Percentiles rank a stretch among this genome's conserved stretches.
These are phyloP conservation scores for Euryodendron excelsum DNA, from an alignment of 148 eudicot genomes.

Conservation along the genomic window DNA sequence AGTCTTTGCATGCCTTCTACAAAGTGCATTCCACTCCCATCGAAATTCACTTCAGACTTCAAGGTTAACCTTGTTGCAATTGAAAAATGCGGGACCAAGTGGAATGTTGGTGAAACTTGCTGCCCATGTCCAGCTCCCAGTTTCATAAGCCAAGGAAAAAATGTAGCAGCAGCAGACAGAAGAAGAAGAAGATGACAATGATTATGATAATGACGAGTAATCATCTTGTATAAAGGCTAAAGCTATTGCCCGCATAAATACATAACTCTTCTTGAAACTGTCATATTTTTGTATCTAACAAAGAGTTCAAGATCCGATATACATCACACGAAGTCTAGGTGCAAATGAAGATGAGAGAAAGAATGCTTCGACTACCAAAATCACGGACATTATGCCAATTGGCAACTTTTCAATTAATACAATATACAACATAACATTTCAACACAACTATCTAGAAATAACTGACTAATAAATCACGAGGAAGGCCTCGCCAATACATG, in stretches of 20 bases:
- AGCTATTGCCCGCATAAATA: constrained; percentile 9
- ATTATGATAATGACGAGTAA: not conserved
- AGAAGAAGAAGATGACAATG: not conserved
- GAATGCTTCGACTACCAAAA: constrained; percentile 44
- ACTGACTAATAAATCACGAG: constrained; percentile 15
- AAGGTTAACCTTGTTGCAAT: no score
- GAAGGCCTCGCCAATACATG: constrained; percentile 19
- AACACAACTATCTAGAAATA: constrained; percentile 18
- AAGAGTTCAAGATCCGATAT: constrained; percentile 21
- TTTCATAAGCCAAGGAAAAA: no score
- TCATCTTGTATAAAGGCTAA: no score
- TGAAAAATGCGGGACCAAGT: no score
- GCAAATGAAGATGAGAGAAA: constrained; percentile 9
- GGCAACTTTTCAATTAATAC: constrained; percentile 27
- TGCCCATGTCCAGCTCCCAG: no score
- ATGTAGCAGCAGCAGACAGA: not conserved
- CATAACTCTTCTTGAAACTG: constrained; percentile 10
- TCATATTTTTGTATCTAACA: constrained; percentile 1
- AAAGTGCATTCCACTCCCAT: no score
- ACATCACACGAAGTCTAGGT: constrained; percentile 12
- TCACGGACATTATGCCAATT: constrained; percentile 38
- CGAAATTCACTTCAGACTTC: no score
- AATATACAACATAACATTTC: constrained; percentile 42
- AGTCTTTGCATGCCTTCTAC: no score
- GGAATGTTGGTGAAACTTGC: no score